Percentiles rank a stretch among this genome's conserved stretches.
Evolutionary conservation across 257 asterid genomes (phyloP).

Genomic region (Capsicum chinense): DNA sequence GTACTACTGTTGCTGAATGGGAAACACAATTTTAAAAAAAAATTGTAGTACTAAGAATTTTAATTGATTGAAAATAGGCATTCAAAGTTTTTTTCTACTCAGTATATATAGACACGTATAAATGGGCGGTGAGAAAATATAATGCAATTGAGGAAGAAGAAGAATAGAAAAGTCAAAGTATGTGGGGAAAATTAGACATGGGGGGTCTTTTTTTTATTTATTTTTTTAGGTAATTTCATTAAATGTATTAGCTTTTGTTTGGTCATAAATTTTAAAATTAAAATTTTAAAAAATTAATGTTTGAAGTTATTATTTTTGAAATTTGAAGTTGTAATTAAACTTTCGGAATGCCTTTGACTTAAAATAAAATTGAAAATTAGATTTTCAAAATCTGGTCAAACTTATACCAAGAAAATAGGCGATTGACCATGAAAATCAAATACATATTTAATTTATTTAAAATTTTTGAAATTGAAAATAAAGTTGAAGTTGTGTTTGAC

Average conservation of each 20-base stretch:
- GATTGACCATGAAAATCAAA: too few relatives aligned
- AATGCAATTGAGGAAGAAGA: background rate
- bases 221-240: background rate
- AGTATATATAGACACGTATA: background rate
- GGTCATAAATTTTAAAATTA: background rate
- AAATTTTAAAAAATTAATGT: too few relatives aligned
- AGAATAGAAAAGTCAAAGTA: background rate
- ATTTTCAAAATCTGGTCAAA: too few relatives aligned
- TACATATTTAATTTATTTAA: too few relatives aligned
- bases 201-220: background rate
- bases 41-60: too few relatives aligned
- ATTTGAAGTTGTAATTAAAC: too few relatives aligned
- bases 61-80: background rate
- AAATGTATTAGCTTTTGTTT: background rate
- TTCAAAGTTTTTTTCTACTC: background rate
- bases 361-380: too few relatives aligned
- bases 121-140: constrained; percentile 15
- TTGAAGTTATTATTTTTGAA: too few relatives aligned
- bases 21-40: background rate
- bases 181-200: background rate
- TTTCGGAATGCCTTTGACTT: too few relatives aligned
- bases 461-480: too few relatives aligned
- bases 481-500: too few relatives aligned
- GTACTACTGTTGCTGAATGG: background rate
- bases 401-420: too few relatives aligned